Base-by-base conservation (phyloP, 176 grass and related monocot genomes). In the Metroxylon sagu region DNA sequence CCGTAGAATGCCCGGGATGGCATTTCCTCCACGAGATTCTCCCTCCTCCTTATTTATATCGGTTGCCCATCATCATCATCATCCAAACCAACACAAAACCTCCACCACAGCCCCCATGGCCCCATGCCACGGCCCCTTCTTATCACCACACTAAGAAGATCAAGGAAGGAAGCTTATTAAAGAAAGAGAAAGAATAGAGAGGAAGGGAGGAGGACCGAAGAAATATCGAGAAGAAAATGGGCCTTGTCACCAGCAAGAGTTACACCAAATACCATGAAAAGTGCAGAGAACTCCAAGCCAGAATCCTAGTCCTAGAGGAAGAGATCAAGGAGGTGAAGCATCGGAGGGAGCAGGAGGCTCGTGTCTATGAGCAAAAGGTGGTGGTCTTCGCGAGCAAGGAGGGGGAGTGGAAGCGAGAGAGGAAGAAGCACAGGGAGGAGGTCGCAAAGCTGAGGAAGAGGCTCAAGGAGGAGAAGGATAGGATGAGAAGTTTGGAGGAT, bases 331-430 rank as follows among this genome's bases (percentile, higher is more conserved):
- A 74, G 39, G 49, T 63, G 56, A 52, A 50, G 59, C 78, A 30
- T 0, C 64, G 29, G 5, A 56, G 71, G 52, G 78, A 81, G 55
- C 35, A 25, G 43, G 77, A 69, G 30, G 61, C 49, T 16, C 50
- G 64, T 4, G 56, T 51, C 7, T 71, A 65, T 16, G 72, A 76
- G 66, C 72, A 62, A 3, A 59, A 57, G 10, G 31, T 56, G 27
- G 62, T 72, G 16, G 66, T 57, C 21, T 64, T 69, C 50, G 71
- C 71, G 3, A n/a, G 35, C 25, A 81, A 70, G 61, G 78, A 81
- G 53, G 78, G 59, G 64, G 78, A 74, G 6, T 81, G 65, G 78
- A 69, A 64, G 71, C 28, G 55, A 27, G 65, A 81, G 57, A 74
- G 51, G 25, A 74, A 49, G 71, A 63, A 69, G 55, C 65, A 59